Evolutionary conservation across 768 basidiomycete species (phyloP), one percentile per base, ranked within the genome.

Genomic region (Lactarius evosmus): DNA sequence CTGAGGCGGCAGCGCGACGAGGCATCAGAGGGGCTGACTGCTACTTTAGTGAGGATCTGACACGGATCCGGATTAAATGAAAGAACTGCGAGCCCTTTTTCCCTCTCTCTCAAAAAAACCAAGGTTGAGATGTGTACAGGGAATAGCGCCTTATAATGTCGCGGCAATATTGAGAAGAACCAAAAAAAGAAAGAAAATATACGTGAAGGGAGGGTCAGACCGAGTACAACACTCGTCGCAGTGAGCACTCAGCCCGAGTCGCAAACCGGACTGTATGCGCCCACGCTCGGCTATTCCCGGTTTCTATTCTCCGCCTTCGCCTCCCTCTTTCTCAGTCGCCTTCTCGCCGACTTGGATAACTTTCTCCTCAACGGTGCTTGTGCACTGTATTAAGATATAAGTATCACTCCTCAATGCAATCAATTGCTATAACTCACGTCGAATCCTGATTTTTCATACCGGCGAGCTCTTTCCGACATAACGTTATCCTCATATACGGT

Each of bases 401-500:
- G 22, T 60, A 34, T 9, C 25, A 19, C 0, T 16, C 1, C 2
- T 38, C 25, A 22, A 51, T 30, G n/a, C 16, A 17, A 38, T 32
- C 25, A 41, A 25, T 61, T 51, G 27, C 38, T 27, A 27, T 19
- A 22, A 75, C 83, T 66, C 68, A 86, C 87, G 84, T 87, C 56
- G 84, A 82, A 27, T 78, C 78, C 9, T 73, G 69, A 25, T 74
- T 51, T 34, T 46, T 46, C 30, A 69, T 60, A 2, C 46, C 71
- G 7, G 78, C 76, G 0, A 84, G 72, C 59, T 82, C 76, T 57
- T 69, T 68, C 29, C 76, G 75, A 16, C 83, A 85, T 0, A 93
- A 74, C 0, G 86, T 91, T 62, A 92, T 76, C 65, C 80, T 84
- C 85, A 93, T 88, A 61, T 82, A 89, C 0, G 89, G 84, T 3